Percentiles rank a stretch among this genome's conserved stretches.
phyloP scores from a whole-genome alignment of 1,139 yeast genomes.

The Nakaseomyces uthaithaninus region DNA sequence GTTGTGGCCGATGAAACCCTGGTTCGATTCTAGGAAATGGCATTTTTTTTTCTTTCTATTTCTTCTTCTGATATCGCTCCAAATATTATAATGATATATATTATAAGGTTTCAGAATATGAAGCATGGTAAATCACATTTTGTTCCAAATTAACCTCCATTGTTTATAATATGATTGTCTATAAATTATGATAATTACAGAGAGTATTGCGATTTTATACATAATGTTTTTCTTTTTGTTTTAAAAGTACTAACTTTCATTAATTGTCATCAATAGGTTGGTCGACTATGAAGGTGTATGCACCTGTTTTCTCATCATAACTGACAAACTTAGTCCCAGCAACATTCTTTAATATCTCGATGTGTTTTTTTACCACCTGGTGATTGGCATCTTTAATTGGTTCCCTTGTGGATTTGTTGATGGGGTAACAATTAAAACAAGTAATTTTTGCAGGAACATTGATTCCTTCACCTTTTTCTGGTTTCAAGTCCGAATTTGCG shows the following conservation, averaged over 20 bases:
- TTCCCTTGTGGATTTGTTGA: constrained; percentile 58
- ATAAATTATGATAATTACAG: background rate
- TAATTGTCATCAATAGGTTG: constrained; percentile 3
- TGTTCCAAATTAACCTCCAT: no score
- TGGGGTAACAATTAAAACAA: constrained; percentile 71
- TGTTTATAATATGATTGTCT: no score
- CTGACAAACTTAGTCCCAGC: constrained; percentile 57
- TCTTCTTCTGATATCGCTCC: no score
- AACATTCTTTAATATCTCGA: constrained; percentile 54
- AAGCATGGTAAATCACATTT: no score
- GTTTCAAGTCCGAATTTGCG: constrained; percentile 56
- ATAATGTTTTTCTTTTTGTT: background rate
- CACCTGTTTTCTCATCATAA: constrained; percentile 73
- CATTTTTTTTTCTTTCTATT: constrained; percentile 12
- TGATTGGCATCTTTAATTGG: constrained; percentile 74
- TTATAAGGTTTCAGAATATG: no score
- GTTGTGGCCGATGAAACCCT: constrained; percentile 32
- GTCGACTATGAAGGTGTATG: constrained; percentile 61
- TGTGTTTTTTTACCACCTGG: constrained; percentile 60
- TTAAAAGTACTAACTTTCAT: background rate
- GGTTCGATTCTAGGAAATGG: constrained; percentile 24
- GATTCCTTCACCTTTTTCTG: constrained; percentile 75
- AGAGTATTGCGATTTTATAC: background rate
- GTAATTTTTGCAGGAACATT: constrained; percentile 68
- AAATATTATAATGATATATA: no score